Base-by-base conservation (phyloP, 2,329 filamentous ascomycete species). In the Bipolaris oryzae region DNA sequence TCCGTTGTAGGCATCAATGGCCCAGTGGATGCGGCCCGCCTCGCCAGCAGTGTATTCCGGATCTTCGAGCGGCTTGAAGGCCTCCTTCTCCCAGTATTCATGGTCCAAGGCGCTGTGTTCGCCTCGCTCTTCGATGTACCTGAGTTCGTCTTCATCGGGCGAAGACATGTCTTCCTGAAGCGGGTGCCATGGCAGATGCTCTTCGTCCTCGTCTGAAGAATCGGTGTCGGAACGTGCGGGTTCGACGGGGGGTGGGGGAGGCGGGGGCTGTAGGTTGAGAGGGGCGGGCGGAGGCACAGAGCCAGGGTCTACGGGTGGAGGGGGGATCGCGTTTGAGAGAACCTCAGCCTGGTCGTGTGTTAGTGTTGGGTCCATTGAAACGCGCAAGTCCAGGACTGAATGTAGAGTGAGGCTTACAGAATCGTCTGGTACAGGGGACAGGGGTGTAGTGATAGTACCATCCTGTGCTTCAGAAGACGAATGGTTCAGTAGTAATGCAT, bases 1-100 rank as follows among this genome's bases (percentile, higher is more conserved):
- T 46, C 86, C 86, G 57, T 87, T 84, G 64, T 86, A 84, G 38
- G 80, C 78, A 31, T 84, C 80, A 41, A 88, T 77, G 44, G 78
- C 76, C 86, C 86, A 88, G 16, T 85, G 80, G 23, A 88, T 80
- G 31, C 82, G 80, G 38, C 84, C 83, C 57, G 79, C 83, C 57
- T 81, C 80, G n/a, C 74, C 72, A 6, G 84, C 80, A 10, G 74
- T 75, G 60, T 85, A 81, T 57, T 87, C 84, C 0, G 84, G 84
- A 60, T 88, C 85, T 6, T 87, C 80, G 7, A 86, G 74, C 3
- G 82, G 77, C 23, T 79, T 76, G 63, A 83, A 87, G 7, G 85
- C 82, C 60, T 80, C 78, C 57, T 80, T 80, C 68, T 87, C 83
- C 84, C 84, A 87, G 66, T 87, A 80, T 18, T 80, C 74, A 66